A percentile compares a stretch with the other conserved stretches of the same genome.
Conservation (phyloP, 352 stramenopile genomes). For the Phytophthora pseudosyringae region DNA sequence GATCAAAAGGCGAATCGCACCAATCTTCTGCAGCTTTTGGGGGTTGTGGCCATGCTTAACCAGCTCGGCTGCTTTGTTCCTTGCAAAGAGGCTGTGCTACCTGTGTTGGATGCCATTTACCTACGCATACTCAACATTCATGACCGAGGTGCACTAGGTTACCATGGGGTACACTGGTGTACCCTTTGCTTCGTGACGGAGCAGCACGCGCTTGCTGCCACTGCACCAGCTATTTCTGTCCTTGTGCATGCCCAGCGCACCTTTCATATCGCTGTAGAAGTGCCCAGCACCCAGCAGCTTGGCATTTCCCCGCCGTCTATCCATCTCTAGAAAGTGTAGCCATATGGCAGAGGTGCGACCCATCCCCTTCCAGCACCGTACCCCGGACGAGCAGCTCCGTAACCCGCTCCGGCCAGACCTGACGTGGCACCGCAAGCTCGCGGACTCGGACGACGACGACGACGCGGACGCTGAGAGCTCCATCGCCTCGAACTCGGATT, state of each 20-base stretch:
- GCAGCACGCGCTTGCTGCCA: neutral
- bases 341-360: conserved; percentile 29
- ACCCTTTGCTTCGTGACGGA: neutral
- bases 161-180: neutral
- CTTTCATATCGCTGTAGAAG: neutral
- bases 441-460: neutral
- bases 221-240: conserved; percentile 22
- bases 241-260: neutral
- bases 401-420: conserved; percentile 12
- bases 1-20: conserved; percentile 2
- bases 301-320: neutral
- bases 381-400: conserved; percentile 5
- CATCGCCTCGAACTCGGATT: conserved; percentile 16
- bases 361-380: conserved; percentile 15
- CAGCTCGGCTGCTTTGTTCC: conserved; percentile 74
- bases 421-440: conserved; percentile 17
- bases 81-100: conserved; percentile 41
- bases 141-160: too few relatives aligned
- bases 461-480: conserved; percentile 14
- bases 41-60: conserved; percentile 48
- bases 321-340: conserved; percentile 15
- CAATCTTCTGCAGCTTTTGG: conserved; percentile 32
- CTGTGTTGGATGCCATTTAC: conserved; percentile 53
- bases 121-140: conserved; percentile 24
- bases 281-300: neutral